phyloP scores from a whole-genome alignment of 1,139 yeast genomes.

The Kluyveromyces marxianus region DNA sequence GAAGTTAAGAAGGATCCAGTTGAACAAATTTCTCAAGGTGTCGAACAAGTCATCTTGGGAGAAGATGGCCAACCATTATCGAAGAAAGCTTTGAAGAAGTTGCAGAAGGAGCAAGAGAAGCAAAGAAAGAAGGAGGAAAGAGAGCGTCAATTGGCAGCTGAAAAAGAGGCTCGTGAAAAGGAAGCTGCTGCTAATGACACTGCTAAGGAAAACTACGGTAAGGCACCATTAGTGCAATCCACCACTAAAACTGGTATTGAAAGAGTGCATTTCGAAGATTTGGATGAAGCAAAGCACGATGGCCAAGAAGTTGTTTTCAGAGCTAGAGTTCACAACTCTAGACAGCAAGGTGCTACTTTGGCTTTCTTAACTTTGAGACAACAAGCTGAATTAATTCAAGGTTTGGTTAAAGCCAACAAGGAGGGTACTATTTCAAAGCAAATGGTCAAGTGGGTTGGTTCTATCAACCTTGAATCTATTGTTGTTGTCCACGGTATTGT shows the following conservation, averaged over 20 bases:
- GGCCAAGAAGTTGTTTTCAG: constrained; percentile 78
- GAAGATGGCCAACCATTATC: constrained; percentile 93
- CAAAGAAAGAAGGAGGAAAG: constrained; percentile 89
- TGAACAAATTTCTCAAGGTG: constrained; percentile 3
- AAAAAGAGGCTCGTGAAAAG: constrained; percentile 62
- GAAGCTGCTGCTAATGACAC: constrained; percentile 62
- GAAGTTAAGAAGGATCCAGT: constrained; percentile 1
- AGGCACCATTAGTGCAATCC: constrained; percentile 80
- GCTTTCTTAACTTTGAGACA: constrained; percentile 87
- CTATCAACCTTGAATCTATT: constrained; percentile 80
- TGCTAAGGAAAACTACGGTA: constrained; percentile 85
- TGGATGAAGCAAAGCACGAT: constrained; percentile 49
- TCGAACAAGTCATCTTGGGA: constrained; percentile 38
- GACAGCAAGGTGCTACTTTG: constrained; percentile 96
- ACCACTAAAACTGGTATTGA: constrained; percentile 48
- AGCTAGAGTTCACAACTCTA: constrained; percentile 87
- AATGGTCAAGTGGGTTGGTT: constrained; percentile 94
- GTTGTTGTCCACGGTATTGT: constrained; percentile 85
- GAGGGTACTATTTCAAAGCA: constrained; percentile 72
- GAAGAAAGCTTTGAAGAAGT: constrained; percentile 89
- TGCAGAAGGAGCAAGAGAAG: constrained; percentile 89
- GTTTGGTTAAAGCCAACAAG: constrained; percentile 55
- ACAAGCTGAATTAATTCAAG: constrained; percentile 76
- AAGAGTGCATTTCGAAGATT: constrained; percentile 50
- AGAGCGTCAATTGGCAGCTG: constrained; percentile 82